Evolutionary conservation across 176 grass and related monocot species (phyloP), one percentile per base, ranked within the genome.

Genomic region (Carex kokanica): DNA sequence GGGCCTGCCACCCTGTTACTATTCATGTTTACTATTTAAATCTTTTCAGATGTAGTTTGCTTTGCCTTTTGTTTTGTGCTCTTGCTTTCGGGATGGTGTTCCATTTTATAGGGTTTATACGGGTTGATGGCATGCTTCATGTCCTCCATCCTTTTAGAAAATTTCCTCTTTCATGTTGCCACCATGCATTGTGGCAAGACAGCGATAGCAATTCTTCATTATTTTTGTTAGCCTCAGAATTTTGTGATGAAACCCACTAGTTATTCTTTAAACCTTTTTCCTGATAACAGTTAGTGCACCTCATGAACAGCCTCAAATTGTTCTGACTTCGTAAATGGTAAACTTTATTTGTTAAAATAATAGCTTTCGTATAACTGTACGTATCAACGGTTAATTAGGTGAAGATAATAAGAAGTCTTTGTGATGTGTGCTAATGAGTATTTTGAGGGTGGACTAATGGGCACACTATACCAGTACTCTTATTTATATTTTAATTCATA

Each of bases 101-200:
- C 59, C 54, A 38, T 63, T 85, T 66, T 85, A 85, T 74, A 85
- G n/a, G n/a, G n/a, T n/a, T n/a, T n/a, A n/a, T n/a, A n/a, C 36
- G 18, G 58, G 53, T 78, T 6, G 69, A 41, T 49, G 69, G 41
- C 41, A 73, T n/a, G n/a, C n/a, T n/a, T n/a, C n/a, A n/a, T n/a
- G n/a, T n/a, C n/a, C n/a, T n/a, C n/a, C n/a, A n/a, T n/a, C n/a
- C n/a, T n/a, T n/a, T n/a, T n/a, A n/a, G n/a, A n/a, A n/a, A n/a
- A n/a, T n/a, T n/a, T n/a, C n/a, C n/a, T n/a, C n/a, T n/a, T n/a
- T n/a, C n/a, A n/a, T n/a, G n/a, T n/a, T n/a, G n/a, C n/a, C n/a
- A n/a, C 41, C 41, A 43, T 31, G 29, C 29, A 31, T 73, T 73
- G n/a, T 73, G 17, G 38, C 18, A 47, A 47, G 14, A 69, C 65